A percentile compares a stretch with the other conserved stretches of the same genome.
Conservation (phyloP, 345 rosid species). For the Turritis glabra region DNA sequence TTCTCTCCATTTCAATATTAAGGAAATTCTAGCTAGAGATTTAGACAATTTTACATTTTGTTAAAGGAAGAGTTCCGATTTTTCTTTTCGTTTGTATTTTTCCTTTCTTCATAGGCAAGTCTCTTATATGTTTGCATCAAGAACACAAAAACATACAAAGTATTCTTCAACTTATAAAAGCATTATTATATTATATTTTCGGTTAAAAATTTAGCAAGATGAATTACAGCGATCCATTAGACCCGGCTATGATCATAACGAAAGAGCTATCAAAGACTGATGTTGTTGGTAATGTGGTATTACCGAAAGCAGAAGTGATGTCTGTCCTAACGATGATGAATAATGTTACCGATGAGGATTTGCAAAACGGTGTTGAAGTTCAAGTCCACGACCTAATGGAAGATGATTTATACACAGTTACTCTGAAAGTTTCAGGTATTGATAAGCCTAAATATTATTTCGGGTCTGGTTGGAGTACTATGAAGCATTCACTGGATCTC, state of each 20-base stretch:
- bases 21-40: neutral
- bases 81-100: neutral
- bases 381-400: neutral
- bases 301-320: neutral
- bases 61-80: neutral
- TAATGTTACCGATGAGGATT: neutral
- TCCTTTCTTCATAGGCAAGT: neutral
- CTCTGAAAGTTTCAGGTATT: neutral
- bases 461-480: constrained; percentile 4
- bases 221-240: neutral
- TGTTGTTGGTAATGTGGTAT: neutral
- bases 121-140: neutral
- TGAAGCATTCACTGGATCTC: constrained; percentile 4
- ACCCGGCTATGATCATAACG: neutral
- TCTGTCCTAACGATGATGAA: neutral
- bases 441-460: neutral
- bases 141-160: neutral
- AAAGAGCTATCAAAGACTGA: neutral
- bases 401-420: neutral
- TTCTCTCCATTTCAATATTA: neutral
- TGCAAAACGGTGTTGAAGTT: neutral
- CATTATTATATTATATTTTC: neutral
- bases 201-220: neutral
- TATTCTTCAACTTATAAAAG: neutral
- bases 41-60: neutral